Percentiles rank a stretch among this genome's conserved stretches.
Evolutionary conservation across 2,329 filamentous ascomycete genomes (phyloP).

Genomic region (Fusarium fujikuroi): DNA sequence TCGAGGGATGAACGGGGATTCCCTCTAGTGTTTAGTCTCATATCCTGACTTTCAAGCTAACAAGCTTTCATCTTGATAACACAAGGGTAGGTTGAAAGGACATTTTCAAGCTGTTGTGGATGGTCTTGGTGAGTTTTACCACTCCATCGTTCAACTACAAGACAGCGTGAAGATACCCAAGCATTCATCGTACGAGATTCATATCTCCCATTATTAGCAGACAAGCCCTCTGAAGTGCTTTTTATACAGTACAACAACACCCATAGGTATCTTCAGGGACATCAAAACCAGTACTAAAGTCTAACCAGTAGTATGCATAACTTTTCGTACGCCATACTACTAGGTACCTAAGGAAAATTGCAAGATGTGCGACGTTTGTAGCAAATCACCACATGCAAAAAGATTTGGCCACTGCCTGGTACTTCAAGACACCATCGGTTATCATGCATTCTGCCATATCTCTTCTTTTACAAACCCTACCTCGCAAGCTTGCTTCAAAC

Average conservation of each 20-base stretch:
- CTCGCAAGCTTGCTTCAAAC: neutral
- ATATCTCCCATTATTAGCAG: neutral
- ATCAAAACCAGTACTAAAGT: neutral
- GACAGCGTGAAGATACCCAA: neutral
- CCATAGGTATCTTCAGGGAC: neutral
- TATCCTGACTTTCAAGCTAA: neutral
- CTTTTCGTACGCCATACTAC: neutral
- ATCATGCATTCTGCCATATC: neutral
- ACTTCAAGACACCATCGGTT: neutral
- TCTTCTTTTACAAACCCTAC: neutral
- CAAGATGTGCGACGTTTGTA: no score
- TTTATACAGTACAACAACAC: neutral
- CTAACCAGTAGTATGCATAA: neutral
- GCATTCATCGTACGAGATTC: neutral
- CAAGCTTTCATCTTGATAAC: neutral
- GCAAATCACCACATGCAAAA: neutral
- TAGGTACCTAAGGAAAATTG: neutral
- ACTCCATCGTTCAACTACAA: neutral
- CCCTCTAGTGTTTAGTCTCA: neutral
- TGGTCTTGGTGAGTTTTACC: neutral
- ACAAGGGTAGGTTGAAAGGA: neutral
- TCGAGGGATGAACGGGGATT: neutral
- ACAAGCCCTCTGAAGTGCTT: neutral
- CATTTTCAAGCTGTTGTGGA: neutral
- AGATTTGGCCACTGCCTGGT: neutral